These are phyloP conservation scores for Venturia asperata DNA, from an alignment of 2,329 filamentous ascomycete genomes.

Conservation along the genomic window DNA sequence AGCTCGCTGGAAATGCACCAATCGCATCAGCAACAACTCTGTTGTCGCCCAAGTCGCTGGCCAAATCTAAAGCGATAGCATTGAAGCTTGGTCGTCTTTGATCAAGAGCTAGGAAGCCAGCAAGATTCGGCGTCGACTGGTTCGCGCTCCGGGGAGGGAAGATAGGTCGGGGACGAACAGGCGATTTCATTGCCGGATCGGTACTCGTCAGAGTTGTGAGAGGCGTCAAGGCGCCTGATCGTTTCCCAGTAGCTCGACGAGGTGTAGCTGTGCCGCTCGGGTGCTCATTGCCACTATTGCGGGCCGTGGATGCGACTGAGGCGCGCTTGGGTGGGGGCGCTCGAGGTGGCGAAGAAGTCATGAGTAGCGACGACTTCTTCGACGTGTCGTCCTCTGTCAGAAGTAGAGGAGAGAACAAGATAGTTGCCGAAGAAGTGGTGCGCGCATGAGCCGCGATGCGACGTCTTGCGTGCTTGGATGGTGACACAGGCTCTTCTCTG, in stretches of 20 bases:
- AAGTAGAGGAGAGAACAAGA: conserved; percentile 69
- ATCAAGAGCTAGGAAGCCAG: conserved; percentile 45
- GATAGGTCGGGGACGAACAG: conserved; percentile 48
- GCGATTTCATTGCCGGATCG: conserved; percentile 18
- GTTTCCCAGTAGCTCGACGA: conserved; percentile 24
- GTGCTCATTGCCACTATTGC: conserved; percentile 1
- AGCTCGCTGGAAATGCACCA: conserved; percentile 62
- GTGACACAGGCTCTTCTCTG: background rate
- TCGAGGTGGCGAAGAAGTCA: conserved; percentile 28
- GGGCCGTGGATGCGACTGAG: conserved; percentile 22
- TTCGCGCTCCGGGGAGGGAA: conserved; percentile 46
- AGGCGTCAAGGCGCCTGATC: background rate
- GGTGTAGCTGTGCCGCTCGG: conserved; percentile 17
- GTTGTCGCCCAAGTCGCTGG: conserved; percentile 64
- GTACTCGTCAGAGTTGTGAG: background rate
- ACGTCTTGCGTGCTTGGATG: conserved; percentile 1
- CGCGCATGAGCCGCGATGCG: conserved; percentile 52
- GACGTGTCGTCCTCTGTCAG: conserved; percentile 36
- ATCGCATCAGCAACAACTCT: conserved; percentile 52
- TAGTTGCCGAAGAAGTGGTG: conserved; percentile 73
- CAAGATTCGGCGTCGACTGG: conserved; percentile 50
- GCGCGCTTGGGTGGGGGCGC: conserved; percentile 25
- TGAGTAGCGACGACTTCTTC: conserved; percentile 32
- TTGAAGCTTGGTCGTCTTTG: conserved; percentile 25
- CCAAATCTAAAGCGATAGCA: conserved; percentile 53